These are phyloP conservation scores for Heterobasidion occidentale DNA, from an alignment of 1,284 basidiomycete species.

Conservation along the genomic window DNA sequence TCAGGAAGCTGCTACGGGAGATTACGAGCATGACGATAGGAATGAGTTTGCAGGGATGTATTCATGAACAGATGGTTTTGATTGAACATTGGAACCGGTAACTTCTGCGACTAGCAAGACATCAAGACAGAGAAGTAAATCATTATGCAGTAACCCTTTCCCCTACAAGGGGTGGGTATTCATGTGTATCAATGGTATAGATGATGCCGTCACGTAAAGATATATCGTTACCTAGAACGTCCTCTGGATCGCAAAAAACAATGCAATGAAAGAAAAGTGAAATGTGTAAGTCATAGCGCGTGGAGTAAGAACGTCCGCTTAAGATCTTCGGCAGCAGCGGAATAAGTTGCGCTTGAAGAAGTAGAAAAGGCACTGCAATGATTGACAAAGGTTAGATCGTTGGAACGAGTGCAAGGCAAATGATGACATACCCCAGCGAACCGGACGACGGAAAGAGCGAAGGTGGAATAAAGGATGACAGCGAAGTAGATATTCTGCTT, in stretches of 20 bases:
- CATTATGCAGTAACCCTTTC: slow-evolving; percentile 1
- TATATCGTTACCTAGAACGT: neutral
- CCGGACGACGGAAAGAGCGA: slow-evolving; percentile 72
- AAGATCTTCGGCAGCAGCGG: slow-evolving; percentile 73
- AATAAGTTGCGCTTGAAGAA: slow-evolving; percentile 80
- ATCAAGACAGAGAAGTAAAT: neutral
- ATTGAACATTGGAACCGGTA: neutral
- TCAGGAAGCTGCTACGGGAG: neutral
- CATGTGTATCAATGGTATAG: neutral
- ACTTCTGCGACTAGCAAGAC: neutral
- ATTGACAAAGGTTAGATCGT: slow-evolving; percentile 7
- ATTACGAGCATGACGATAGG: slow-evolving; percentile 13
- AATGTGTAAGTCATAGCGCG: neutral
- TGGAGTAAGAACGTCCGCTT: slow-evolving; percentile 15
- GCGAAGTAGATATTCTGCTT: slow-evolving; percentile 79
- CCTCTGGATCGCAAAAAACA: neutral
- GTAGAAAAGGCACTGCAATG: slow-evolving; percentile 65
- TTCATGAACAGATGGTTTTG: neutral
- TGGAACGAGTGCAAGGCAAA: neutral
- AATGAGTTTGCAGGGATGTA: slow-evolving; percentile 27
- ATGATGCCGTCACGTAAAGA: neutral
- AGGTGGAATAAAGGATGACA: slow-evolving; percentile 86
- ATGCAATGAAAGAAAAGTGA: neutral
- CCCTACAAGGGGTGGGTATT: neutral
- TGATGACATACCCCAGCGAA: slow-evolving; percentile 68